Base-by-base conservation (phyloP, 257 asterid species). In the Hygrophila difformis region DNA sequence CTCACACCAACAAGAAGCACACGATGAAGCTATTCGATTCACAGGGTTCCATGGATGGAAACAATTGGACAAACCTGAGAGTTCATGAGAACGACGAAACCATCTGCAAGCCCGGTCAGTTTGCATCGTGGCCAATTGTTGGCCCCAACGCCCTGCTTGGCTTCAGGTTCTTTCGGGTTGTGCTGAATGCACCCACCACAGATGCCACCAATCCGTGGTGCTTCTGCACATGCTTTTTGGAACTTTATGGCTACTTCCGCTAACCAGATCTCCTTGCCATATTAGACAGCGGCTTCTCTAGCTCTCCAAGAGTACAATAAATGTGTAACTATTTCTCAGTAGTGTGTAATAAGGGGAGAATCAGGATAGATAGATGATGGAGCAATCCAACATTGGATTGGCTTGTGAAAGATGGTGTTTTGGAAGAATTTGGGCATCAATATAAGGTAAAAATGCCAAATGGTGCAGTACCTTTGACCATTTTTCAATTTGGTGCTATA, bases 221-320 rank as follows among this genome's bases (percentile, higher is more conserved):
- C 82, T 76, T 79, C 49, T 82, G 96, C 79, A 78, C 78, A 43
- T 86, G 99, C 72, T 82, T 82, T 81, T 59, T 86, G 60, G 99
- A 91, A 78, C 93, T 91, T 36, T 91, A 91, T 37, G 99, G 99
- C 12, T 86, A 73, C 62, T 91, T 91, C 46, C 96, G 65, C 26
- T 91, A 46, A 49, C 17, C 31, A 1, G n/a, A 21, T 36, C 8
- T 10, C 7, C 12, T 36, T 39, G 2, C 3, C 45, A 12, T n/a
- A 4, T 10, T 3, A 12, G 45, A 39, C 18, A 39, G 3, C 8
- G 18, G 3, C 4, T 20, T 4, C 15, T 3, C 17, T 39, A 24
- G 3, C 29, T 7, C 29, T n/a, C n/a, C n/a, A n/a, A n/a, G n/a
- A n/a, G n/a, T n/a, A n/a, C n/a, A n/a, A n/a, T n/a, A n/a, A n/a